Evolutionary conservation across 805 yeast genomes (phyloP), one percentile per base, ranked within the genome.

Genomic region (Candida khao-thaluensis): DNA sequence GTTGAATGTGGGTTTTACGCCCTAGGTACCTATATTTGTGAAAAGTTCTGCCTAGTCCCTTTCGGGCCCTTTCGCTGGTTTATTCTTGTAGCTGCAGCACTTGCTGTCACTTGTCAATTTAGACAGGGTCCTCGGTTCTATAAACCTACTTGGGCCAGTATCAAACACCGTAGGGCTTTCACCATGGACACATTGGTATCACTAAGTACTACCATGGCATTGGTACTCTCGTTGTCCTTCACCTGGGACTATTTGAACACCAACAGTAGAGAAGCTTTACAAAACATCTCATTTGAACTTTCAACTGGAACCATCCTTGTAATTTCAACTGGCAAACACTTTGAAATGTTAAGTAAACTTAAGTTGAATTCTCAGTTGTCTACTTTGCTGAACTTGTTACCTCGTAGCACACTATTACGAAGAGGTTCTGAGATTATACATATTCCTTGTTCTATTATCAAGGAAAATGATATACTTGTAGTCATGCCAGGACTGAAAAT

Each of bases 121-220:
- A 23, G 30, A 10, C 26, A 26, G 8, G 42, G 38, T 18, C 22
- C 21, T 9, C 24, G 29, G 5, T 39, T 39, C 15, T 39, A 39
- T 26, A 25, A 27, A 23, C 38, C 38, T 4, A 34, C 42, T 15
- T 39, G 42, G 42, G 33, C 30, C 23, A 39, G 38, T 21, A 33
- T 39, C 12, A 39, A 33, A 23, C n/a, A 34, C 12, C 30, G 42
- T n/a, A 22, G 33, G 16, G 16, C 38, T 3, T 24, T 39, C 25
- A 39, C 38, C 10, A 39, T 39, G 42, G 42, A 39, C 24, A 32
- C 42, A 6, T 36, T 39, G 14, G 42, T 39, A 17, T 33, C 38
- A n/a, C 17, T 39, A 24, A 39, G 42, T 28, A 39, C 42, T 6
- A 39, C 42, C 7, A n/a, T 39, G 5, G 37, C 38, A n/a, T 33